Conservation (phyloP, 2,329 filamentous ascomycete genomes). For the Paracoccidioides lutzii region DNA sequence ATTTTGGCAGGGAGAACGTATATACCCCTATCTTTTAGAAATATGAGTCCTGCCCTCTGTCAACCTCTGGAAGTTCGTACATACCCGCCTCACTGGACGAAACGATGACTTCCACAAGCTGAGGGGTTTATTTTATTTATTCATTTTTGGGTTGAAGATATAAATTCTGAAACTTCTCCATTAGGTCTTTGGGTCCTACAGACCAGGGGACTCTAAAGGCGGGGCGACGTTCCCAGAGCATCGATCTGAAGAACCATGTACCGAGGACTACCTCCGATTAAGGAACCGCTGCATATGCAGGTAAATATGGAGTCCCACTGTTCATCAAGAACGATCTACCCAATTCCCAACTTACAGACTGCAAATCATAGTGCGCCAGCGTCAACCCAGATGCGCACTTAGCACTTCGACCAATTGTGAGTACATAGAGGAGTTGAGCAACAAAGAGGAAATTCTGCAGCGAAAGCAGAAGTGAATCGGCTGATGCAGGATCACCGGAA, state of each 20-base stretch:
- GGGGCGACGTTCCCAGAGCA: background rate
- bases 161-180: no score
- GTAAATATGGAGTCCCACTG: background rate
- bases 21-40: no score
- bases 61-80: no score
- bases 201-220: no score
- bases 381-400: background rate
- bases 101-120: no score
- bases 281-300: background rate
- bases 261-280: background rate
- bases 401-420: background rate
- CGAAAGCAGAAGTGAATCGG: background rate
- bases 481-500: background rate
- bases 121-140: no score
- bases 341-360: background rate
- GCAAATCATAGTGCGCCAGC: background rate
- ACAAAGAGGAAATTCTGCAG: background rate
- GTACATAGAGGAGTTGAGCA: background rate
- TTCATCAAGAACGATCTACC: background rate
- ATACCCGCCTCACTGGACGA: no score
- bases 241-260: background rate
- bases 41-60: no score
- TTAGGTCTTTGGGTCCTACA: no score
- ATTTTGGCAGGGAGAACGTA: no score
- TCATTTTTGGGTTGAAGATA: no score